Evolutionary conservation across 1,284 basidiomycete species (phyloP), one percentile per base, ranked within the genome.

Genomic region (Trametes pubescens): DNA sequence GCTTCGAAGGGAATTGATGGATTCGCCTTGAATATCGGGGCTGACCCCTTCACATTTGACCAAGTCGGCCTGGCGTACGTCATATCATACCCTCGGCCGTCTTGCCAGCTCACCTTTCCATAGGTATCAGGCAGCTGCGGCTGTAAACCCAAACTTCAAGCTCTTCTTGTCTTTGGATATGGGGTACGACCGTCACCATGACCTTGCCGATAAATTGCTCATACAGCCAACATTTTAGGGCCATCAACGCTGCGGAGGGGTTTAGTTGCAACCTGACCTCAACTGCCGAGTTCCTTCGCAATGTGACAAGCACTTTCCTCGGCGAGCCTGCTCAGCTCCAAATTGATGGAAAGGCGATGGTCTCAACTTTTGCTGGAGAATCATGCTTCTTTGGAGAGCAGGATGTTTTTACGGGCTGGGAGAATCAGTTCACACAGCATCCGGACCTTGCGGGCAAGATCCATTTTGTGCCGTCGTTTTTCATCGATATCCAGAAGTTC

Each of bases 141-240:
- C 82, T 59, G 84, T 83, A 16, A 83, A 80, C 16, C 79, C 84
- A 2, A 80, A 77, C 59, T 95, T 94, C 81, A 92, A 92, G 75
- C 78, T 94, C 55, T 94, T 93, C 78, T 74, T 94, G 69, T 91
- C 89, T 18, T 84, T 94, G 55, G 93, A 94, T 75, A 92, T 95
- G 90, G 83, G 86, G 82, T 89, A 66, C 26, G 54, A 1, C 10
- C 18, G 9, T 11, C 21, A 2, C 10, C 18, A 8, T n/a, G 6
- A 44, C 24, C 22, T 6, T n/a, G 4, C 18, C 40, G 22, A 18
- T 22, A 16, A 1, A 34, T 4, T 34, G 29, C 49, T n/a, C 6
- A 35, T 35, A 6, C 1, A 34, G 3, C 35, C 21, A 14, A 16
- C 35, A 4, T 21, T 4, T 18, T 53, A 89, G 88, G 18, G 81